Conservation (phyloP, 139 green algal species). For the Chlorella sp. region DNA sequence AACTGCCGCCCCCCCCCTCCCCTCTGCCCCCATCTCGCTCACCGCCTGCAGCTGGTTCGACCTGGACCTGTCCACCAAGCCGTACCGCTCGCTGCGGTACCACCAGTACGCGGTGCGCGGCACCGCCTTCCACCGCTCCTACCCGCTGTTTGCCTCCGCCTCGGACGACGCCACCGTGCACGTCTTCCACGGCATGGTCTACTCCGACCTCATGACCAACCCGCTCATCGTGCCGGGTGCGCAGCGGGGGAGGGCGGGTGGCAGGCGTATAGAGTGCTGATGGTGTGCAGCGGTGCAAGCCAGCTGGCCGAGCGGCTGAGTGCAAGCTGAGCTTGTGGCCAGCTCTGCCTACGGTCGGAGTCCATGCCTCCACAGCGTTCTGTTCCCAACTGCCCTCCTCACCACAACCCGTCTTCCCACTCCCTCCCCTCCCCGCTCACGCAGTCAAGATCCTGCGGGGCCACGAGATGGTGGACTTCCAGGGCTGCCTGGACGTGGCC, state of each 20-base stretch:
- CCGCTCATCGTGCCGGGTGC: conserved; percentile 92
- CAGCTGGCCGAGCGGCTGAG: not conserved
- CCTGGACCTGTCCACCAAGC: conserved; percentile 93
- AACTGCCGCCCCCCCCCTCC: not conserved
- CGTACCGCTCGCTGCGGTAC: conserved; percentile 90
- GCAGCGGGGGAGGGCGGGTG: not conserved
- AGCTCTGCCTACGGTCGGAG: not conserved
- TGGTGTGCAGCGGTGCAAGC: too few relatives aligned
- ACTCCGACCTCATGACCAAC: conserved; percentile 94
- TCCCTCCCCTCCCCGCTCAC: not conserved
- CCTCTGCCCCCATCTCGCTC: not conserved
- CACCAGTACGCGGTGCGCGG: conserved; percentile 74
- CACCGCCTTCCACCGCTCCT: conserved; percentile 88
- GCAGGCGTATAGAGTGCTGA: not conserved
- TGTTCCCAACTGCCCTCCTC: not conserved
- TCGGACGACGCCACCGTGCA: conserved; percentile 86
- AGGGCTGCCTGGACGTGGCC: conserved; percentile 79
- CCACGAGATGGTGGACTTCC: conserved; percentile 53
- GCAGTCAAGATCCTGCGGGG: conserved; percentile 70
- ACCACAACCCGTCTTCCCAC: not conserved
- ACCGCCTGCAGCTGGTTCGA: conserved; percentile 88
- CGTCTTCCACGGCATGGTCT: conserved; percentile 97
- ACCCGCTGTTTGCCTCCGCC: conserved; percentile 91
- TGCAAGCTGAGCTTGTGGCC: not conserved
- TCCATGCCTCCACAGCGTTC: not conserved